Evolutionary conservation across 2,329 filamentous ascomycete species (phyloP).

Genomic region (Fusarium proliferatum): DNA sequence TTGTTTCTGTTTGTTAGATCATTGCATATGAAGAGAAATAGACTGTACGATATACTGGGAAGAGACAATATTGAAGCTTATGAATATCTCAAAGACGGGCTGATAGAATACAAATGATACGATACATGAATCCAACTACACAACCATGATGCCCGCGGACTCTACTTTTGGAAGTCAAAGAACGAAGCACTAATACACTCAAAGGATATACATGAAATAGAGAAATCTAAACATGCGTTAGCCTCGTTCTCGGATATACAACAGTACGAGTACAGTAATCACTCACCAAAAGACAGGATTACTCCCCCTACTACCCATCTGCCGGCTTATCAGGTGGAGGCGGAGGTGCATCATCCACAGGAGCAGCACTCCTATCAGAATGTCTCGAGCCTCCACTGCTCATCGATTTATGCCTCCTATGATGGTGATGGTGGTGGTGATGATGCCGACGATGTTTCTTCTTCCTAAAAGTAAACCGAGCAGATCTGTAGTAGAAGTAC

Average conservation of each 20-base stretch:
- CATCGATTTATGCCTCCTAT: conserved; percentile 43
- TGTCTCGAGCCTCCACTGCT: conserved; percentile 50
- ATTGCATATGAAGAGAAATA: neutral
- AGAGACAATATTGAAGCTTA: neutral
- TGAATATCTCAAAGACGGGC: neutral
- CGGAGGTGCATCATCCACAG: conserved; percentile 26
- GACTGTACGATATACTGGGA: neutral
- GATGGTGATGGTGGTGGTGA: conserved; percentile 1
- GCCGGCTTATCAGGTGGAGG: conserved; percentile 29
- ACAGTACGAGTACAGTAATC: neutral
- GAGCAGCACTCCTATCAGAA: conserved; percentile 40
- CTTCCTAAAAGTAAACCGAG: conserved; percentile 49
- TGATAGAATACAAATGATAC: neutral
- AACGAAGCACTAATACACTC: conserved; percentile 20
- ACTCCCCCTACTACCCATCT: conserved; percentile 17
- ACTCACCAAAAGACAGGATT: neutral
- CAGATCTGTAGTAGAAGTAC: conserved; percentile 54
- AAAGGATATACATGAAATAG: conserved; percentile 21
- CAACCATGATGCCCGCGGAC: neutral
- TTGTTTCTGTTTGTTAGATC: neutral
- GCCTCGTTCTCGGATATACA: neutral
- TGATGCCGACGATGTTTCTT: conserved; percentile 30
- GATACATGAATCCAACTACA: neutral
- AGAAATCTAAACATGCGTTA: conserved; percentile 4
- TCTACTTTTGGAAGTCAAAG: neutral